A percentile compares a stretch with the other conserved stretches of the same genome.
Evolutionary conservation across 352 stramenopile species (phyloP).

Genomic region (Phytophthora cryptogea): DNA sequence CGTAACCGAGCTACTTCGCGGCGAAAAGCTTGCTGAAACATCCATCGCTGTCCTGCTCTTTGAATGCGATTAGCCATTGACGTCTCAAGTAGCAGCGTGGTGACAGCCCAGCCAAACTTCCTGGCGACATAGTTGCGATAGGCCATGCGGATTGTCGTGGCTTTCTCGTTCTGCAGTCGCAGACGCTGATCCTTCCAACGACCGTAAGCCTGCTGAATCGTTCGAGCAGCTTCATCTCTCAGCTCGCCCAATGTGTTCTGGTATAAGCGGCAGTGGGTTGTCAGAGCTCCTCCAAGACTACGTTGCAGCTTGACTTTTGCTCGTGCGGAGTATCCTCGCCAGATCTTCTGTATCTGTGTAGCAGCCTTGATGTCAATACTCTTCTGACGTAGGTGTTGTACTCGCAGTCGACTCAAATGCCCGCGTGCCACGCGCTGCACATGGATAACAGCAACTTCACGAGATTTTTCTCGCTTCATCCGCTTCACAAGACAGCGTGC

Average conservation of each 20-base stretch:
- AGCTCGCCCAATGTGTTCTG: constrained; percentile 17
- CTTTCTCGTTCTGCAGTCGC: constrained; percentile 25
- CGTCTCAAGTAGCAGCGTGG: constrained; percentile 41
- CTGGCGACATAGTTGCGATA: constrained; percentile 66
- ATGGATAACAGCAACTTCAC: constrained; percentile 12
- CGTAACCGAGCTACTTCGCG: constrained; percentile 12
- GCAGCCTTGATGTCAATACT: constrained; percentile 8
- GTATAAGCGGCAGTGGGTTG: neutral
- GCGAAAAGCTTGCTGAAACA: constrained; percentile 31
- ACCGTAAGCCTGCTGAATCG: constrained; percentile 48
- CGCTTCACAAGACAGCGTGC: constrained; percentile 18
- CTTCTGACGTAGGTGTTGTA: constrained; percentile 1
- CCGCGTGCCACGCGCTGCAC: constrained; percentile 35
- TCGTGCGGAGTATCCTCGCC: constrained; percentile 14
- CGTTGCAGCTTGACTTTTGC: constrained; percentile 22
- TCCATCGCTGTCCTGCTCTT: constrained; percentile 28
- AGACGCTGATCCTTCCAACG: constrained; percentile 37
- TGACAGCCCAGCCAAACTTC: constrained; percentile 69
- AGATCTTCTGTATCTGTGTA: constrained; percentile 34
- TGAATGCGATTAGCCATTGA: constrained; percentile 52
- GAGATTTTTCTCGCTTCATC: constrained; percentile 1
- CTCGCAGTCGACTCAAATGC: constrained; percentile 21
- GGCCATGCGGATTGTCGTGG: constrained; percentile 41
- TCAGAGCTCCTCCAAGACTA: constrained; percentile 7
- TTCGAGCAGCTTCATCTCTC: constrained; percentile 34